A percentile compares a stretch with the other conserved stretches of the same genome.
phyloP scores from a whole-genome alignment of 164 flowering plant genomes.

The Protea cynaroides region DNA sequence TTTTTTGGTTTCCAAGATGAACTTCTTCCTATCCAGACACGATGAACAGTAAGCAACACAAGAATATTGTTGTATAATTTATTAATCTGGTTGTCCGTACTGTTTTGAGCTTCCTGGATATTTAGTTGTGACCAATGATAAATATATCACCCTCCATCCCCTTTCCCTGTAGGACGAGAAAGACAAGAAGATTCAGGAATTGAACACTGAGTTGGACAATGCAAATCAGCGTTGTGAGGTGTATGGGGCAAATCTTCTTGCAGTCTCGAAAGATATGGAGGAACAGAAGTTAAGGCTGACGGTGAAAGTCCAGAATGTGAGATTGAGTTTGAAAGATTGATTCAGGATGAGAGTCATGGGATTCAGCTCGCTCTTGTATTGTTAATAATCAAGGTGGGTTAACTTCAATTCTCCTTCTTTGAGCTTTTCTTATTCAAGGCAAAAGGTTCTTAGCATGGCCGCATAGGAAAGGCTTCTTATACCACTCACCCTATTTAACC shows the following conservation, averaged over 20 bases:
- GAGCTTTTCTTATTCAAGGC: neutral
- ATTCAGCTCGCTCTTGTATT: neutral
- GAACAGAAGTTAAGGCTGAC: slow-evolving; percentile 65
- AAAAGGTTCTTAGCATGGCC: too few relatives aligned
- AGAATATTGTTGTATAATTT: too few relatives aligned
- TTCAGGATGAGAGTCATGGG: slow-evolving; percentile 10
- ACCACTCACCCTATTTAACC: too few relatives aligned
- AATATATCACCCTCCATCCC: too few relatives aligned
- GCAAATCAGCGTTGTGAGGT: slow-evolving; percentile 55
- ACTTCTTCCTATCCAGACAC: too few relatives aligned
- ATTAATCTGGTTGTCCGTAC: neutral
- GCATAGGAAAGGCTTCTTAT: too few relatives aligned
- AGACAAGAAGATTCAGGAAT: slow-evolving; percentile 52
- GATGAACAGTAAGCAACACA: too few relatives aligned
- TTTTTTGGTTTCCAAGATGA: too few relatives aligned
- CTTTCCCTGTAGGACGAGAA: slow-evolving; percentile 39
- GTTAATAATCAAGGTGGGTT: neutral
- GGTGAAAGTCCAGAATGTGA: slow-evolving; percentile 62
- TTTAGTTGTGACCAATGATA: neutral
- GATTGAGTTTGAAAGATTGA: slow-evolving; percentile 42
- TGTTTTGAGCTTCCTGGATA: neutral
- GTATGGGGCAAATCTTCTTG: slow-evolving; percentile 53
- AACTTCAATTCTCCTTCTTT: neutral
- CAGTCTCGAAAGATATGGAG: slow-evolving; percentile 66
- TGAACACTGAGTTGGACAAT: slow-evolving; percentile 44